Base-by-base conservation (phyloP, 176 grass and related monocot species). In the Eleusine indica region DNA sequence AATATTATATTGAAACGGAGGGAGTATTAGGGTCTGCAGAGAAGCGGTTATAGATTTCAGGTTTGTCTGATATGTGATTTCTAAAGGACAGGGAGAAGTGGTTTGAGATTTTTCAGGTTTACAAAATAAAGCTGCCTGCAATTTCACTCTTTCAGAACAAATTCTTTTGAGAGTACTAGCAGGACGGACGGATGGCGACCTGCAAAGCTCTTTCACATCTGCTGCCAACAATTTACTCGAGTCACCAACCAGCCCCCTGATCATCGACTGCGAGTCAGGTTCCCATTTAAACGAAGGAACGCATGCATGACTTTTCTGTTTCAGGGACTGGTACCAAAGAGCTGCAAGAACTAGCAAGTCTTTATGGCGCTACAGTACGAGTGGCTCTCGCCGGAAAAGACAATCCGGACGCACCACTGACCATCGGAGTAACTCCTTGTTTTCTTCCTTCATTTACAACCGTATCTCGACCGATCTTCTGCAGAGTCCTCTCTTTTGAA, bases 171-270 rank as follows among this genome's bases (percentile, higher is more conserved):
- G 42, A 8, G 11, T 10, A 11, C 1, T 10, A 47, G 9, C 2
- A 47, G 9, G 8, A 57, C 7, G 3, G 30, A 66, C 14, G 30
- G 32, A 16, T 43, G 54, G 69, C 38, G 41, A 19, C 49, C 81
- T 42, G 78, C 70, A 80, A 66, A 88, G 12, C 19, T 68, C 58
- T 74, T 44, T 67, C 75, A 18, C 71, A 30, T 13, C 54, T 73
- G 8, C 38, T 11, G n/a, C 21, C 6, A 8, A 32, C 82, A 41
- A 86, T 90, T 90, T 90, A 90, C 67, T 90, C 48, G 15, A 49
- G 39, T 83, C 73, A 90, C 88, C 88, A 86, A 82, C 88, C 79
- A 3, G 62, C 48, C 67, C 60, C 21, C 83, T 78, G 79, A 86
- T 86, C 67, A 35, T 11, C 73, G 1, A 51, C 68, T 82, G 79